Evolutionary conservation across 805 yeast genomes (phyloP), one percentile per base, ranked within the genome.

Genomic region (Monosporozyma solicola): DNA sequence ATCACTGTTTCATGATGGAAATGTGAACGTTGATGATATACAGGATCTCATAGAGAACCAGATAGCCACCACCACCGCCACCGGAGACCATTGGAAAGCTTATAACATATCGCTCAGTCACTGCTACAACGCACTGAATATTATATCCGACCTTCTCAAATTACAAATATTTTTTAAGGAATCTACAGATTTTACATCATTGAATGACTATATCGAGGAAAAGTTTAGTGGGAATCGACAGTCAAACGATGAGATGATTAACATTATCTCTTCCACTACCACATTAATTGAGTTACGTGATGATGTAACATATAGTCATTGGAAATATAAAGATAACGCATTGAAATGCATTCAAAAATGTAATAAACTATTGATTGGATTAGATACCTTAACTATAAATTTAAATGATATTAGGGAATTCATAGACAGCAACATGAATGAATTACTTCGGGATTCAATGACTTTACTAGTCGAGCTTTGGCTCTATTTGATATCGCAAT

Each of bases 281-380:
- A 29, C 22, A n/a, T 10, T 46, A 31, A 33, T 11, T 10, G 52
- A 50, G 20, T 27, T 50, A 22, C 16, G 44, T 15, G 44, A 32
- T 24, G 43, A 50, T 33, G 16, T 11, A 8, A 32, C 44, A 3
- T 50, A 50, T 15, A 9, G 22, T 4, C 35, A 43, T 27, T 31
- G 52, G 13, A 31, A 47, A 25, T 51, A 82, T 59, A 73, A 75
- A 47, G 78, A 75, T 49, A 69, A 83, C 44, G 79, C 86, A 1
- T 70, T 74, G 54, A 76, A 79, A 55, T 85, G 83, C 11, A 71
- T 82, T 31, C 61, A 62, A 7, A 75, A 73, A 22, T 80, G 85
- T 62, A 77, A 81, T 16, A 65, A 64, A 33, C 49, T 63, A 27
- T 59, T 64, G 11, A 41, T 50, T 22, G 61, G 59, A 1, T 47